phyloP scores from a whole-genome alignment of 2,329 filamentous ascomycete genomes.

The Tolypocladium nubicola region DNA sequence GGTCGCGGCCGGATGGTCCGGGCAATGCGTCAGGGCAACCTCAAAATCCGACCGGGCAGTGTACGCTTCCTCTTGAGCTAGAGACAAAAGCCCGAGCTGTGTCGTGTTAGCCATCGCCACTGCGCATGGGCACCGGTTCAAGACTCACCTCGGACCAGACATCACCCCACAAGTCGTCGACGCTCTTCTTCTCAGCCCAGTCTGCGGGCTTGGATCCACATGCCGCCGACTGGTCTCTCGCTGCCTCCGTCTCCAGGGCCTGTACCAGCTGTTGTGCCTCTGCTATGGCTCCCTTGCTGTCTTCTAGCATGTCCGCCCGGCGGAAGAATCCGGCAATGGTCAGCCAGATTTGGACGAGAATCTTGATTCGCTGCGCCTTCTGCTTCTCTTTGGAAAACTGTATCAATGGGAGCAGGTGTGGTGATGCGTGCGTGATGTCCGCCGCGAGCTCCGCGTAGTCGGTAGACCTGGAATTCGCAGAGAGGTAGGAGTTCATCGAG shows the following conservation, averaged over 20 bases:
- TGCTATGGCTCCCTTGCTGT: slow-evolving; percentile 66
- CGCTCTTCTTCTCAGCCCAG: slow-evolving; percentile 73
- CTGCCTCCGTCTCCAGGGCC: slow-evolving; percentile 56
- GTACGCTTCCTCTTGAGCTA: slow-evolving; percentile 52
- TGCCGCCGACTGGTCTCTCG: slow-evolving; percentile 50
- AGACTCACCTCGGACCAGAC: slow-evolving; percentile 65
- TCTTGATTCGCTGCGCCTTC: slow-evolving; percentile 35
- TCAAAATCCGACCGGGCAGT: slow-evolving; percentile 72
- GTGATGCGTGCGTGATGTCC: slow-evolving; percentile 31
- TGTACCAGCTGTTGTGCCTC: slow-evolving; percentile 74
- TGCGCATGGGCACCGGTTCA: too few species aligned
- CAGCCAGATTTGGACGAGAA: slow-evolving; percentile 75
- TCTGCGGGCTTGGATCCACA: slow-evolving; percentile 51
- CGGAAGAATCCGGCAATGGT: slow-evolving; percentile 84
- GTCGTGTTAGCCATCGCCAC: slow-evolving; percentile 14
- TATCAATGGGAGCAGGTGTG: slow-evolving; percentile 38
- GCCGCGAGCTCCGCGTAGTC: slow-evolving; percentile 28
- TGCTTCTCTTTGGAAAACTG: slow-evolving; percentile 45
- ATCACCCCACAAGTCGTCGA: slow-evolving; percentile 78
- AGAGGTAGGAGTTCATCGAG: slow-evolving; percentile 34
- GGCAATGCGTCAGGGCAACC: slow-evolving; percentile 65
- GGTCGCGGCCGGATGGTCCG: slow-evolving; percentile 70
- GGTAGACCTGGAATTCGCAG: slow-evolving; percentile 27
- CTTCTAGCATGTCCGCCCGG: slow-evolving; percentile 67
- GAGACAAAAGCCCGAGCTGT: slow-evolving; percentile 56